Evolutionary conservation across 1,139 yeast species (phyloP).

Genomic region (Scheffersomyces illinoinensis): DNA sequence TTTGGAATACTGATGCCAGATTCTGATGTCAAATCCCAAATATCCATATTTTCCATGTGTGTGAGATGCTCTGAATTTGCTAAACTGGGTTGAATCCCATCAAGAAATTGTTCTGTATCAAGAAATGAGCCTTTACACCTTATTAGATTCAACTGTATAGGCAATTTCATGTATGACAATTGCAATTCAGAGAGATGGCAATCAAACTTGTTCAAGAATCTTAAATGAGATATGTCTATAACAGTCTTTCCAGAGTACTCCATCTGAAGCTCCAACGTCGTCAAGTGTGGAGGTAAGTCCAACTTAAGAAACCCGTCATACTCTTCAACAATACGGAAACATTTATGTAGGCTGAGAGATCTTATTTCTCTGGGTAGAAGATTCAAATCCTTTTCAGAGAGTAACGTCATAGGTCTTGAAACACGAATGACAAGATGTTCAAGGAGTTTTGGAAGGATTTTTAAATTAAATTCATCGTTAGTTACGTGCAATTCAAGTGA

Average conservation of each 20-base stretch:
- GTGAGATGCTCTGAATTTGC: too few relatives aligned
- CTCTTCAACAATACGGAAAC: not conserved
- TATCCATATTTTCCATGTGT: too few relatives aligned
- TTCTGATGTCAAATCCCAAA: too few relatives aligned
- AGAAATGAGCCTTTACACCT: too few relatives aligned
- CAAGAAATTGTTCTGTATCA: too few relatives aligned
- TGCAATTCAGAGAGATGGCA: not conserved
- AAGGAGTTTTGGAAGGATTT: not conserved
- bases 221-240: not conserved
- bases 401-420: not conserved
- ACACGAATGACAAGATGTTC: not conserved
- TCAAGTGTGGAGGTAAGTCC: not conserved
- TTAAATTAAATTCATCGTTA: not conserved
- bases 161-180: too few relatives aligned
- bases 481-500: not conserved
- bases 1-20: too few relatives aligned
- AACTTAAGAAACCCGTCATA: not conserved
- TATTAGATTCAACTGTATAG: too few relatives aligned
- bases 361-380: not conserved
- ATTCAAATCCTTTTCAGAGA: not conserved
- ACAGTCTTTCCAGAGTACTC: not conserved
- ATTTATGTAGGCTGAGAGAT: not conserved
- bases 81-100: too few relatives aligned
- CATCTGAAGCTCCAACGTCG: not conserved
- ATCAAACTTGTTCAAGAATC: not conserved